phyloP scores from a whole-genome alignment of 2,329 filamentous ascomycete species.

The Xylariaceae sp. region DNA sequence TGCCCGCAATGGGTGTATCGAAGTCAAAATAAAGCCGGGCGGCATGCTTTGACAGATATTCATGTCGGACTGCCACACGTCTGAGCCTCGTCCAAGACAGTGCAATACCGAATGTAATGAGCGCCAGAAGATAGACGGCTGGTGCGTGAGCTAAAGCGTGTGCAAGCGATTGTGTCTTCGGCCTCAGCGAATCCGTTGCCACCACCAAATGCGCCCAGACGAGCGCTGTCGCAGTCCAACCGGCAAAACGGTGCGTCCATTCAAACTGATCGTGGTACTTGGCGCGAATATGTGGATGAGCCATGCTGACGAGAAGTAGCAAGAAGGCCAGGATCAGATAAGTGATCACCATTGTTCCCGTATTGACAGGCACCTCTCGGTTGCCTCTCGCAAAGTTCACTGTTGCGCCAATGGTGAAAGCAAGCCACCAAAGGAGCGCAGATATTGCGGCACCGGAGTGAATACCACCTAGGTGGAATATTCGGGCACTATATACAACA shows the following conservation, averaged over 20 bases:
- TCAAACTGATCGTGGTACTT: slow-evolving; percentile 50
- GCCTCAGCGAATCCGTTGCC: slow-evolving; percentile 40
- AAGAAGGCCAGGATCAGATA: slow-evolving; percentile 20
- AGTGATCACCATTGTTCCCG: slow-evolving; percentile 17
- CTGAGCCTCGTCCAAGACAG: slow-evolving; percentile 70
- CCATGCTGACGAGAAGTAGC: slow-evolving; percentile 19
- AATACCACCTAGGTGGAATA: slow-evolving; percentile 48
- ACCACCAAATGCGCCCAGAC: slow-evolving; percentile 61
- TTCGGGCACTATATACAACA: slow-evolving; percentile 34
- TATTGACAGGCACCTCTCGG: slow-evolving; percentile 14
- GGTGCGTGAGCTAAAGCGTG: slow-evolving; percentile 35
- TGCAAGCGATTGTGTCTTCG: slow-evolving; percentile 30
- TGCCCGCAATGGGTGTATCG: slow-evolving; percentile 51
- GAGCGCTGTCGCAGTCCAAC: slow-evolving; percentile 61
- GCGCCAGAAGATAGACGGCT: slow-evolving; percentile 60
- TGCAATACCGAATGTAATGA: slow-evolving; percentile 59
- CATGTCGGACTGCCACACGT: slow-evolving; percentile 58
- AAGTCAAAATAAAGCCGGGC: slow-evolving; percentile 65
- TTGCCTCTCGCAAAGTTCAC: slow-evolving; percentile 27
- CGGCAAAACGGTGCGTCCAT: slow-evolving; percentile 63
- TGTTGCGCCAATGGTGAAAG: slow-evolving; percentile 30
- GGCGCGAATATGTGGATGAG: slow-evolving; percentile 20
- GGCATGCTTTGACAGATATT: slow-evolving; percentile 66
- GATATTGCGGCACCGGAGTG: slow-evolving; percentile 46
- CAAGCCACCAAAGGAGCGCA: slow-evolving; percentile 40